Conservation (phyloP, 1,139 yeast genomes). For the Sugiyamaella grinbergsii region DNA sequence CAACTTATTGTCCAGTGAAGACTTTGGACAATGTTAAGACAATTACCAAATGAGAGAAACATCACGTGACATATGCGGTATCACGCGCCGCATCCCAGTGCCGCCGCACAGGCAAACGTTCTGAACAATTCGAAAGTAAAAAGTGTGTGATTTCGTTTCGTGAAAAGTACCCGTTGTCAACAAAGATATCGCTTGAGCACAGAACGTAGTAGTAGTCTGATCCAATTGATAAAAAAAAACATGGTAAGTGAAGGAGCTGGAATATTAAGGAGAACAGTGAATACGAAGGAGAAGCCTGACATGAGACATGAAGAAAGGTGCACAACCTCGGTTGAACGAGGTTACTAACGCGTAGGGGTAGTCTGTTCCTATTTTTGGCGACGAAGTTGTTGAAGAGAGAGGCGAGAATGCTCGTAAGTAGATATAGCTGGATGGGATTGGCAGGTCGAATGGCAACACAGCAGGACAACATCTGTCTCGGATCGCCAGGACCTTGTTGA, state of each 20-base stretch:
- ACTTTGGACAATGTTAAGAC: no score
- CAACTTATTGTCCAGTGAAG: background rate
- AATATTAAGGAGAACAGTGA: no score
- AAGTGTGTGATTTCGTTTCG: constrained; percentile 2
- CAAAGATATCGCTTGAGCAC: background rate
- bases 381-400: constrained; percentile 95
- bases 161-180: background rate
- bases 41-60: no score
- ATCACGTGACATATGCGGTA: constrained; percentile 4
- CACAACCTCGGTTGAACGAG: background rate
- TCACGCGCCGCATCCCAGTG: background rate
- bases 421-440: no score
- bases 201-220: background rate
- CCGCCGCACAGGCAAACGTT: constrained; percentile 11
- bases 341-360: constrained; percentile 19
- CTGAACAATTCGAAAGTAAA: constrained; percentile 15
- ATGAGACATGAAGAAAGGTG: background rate
- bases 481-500: no score
- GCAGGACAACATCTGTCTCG: no score
- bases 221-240: constrained; percentile 1
- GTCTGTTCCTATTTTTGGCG: constrained; percentile 94
- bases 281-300: no score
- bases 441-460: no score
- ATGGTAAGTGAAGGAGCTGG: constrained; percentile 7
- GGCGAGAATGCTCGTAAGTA: constrained; percentile 87